These are phyloP conservation scores for Aspergillus glaucus DNA, from an alignment of 2,329 filamentous ascomycete species.

Conservation along the genomic window DNA sequence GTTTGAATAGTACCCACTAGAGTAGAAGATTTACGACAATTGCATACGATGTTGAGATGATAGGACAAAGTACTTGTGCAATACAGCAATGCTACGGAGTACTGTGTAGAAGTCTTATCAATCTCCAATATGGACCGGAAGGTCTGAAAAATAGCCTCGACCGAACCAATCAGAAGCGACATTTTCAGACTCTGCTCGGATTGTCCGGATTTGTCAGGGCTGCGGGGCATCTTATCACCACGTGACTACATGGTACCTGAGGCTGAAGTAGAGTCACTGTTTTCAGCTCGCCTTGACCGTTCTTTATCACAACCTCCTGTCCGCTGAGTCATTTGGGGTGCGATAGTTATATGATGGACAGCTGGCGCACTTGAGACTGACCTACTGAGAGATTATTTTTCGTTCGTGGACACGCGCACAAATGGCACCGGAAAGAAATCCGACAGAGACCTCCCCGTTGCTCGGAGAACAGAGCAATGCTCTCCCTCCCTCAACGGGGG, in stretches of 20 bases:
- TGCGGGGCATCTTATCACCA: conserved; percentile 13
- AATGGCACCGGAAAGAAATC: conserved; percentile 20
- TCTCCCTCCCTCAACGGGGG: conserved; percentile 15
- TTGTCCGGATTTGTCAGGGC: conserved; percentile 2
- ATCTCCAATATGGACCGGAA: too few species aligned
- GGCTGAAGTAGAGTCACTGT: not conserved
- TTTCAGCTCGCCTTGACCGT: not conserved
- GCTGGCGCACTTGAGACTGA: not conserved
- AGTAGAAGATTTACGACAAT: not conserved
- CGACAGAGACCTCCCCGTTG: conserved; percentile 42
- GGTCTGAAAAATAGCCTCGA: not conserved
- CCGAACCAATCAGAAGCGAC: not conserved
- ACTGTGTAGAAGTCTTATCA: too few species aligned
- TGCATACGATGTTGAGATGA: not conserved
- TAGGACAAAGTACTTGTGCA: not conserved
- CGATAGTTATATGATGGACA: conserved; percentile 1
- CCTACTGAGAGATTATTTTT: not conserved
- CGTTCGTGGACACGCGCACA: not conserved
- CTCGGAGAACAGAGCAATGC: conserved; percentile 29
- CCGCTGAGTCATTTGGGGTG: not conserved
- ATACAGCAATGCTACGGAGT: too few species aligned
- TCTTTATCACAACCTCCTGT: not conserved
- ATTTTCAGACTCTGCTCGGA: not conserved
- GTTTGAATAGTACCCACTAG: not conserved
- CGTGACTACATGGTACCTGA: conserved; percentile 7